Conservation (phyloP, 306 rosid genomes). For the Ormosia semicastrata region DNA sequence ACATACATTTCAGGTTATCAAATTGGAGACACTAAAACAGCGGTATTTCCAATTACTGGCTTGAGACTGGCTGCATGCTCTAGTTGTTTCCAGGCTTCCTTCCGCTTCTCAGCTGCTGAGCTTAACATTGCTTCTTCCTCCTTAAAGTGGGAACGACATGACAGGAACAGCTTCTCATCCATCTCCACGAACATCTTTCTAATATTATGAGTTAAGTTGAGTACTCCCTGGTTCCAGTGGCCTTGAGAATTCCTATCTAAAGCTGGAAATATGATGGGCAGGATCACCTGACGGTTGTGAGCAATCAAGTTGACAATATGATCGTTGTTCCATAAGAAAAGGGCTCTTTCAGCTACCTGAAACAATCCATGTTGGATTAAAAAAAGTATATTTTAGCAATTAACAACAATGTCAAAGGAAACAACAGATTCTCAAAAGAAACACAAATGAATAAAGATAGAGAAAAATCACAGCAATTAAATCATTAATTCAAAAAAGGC, state of each 20-base stretch:
- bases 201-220: constrained; percentile 70
- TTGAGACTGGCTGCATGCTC: constrained; percentile 72
- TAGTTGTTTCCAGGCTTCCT: constrained; percentile 74
- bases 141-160: constrained; percentile 54
- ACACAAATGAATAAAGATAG: constrained; percentile 12
- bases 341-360: constrained; percentile 98
- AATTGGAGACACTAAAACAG: constrained; percentile 73
- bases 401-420: constrained; percentile 16
- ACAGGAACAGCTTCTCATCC: constrained; percentile 76
- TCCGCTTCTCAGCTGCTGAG: constrained; percentile 53
- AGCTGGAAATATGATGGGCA: constrained; percentile 79
- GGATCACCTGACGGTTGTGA: constrained; percentile 75
- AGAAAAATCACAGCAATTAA: neutral
- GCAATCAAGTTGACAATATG: constrained; percentile 81
- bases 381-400: neutral
- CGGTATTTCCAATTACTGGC: constrained; percentile 75
- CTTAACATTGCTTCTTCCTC: constrained; percentile 64
- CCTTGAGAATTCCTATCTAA: constrained; percentile 70
- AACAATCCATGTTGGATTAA: constrained; percentile 21
- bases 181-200: constrained; percentile 88
- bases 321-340: constrained; percentile 95
- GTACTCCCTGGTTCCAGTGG: constrained; percentile 95
- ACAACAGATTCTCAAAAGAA: constrained; percentile 13
- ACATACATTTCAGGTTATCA: constrained; percentile 41
- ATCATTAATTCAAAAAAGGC: neutral